A percentile compares a stretch with the other conserved stretches of the same genome.
These are phyloP conservation scores for Aurinia saxatilis DNA, from an alignment of 345 rosid species.

Conservation along the genomic window DNA sequence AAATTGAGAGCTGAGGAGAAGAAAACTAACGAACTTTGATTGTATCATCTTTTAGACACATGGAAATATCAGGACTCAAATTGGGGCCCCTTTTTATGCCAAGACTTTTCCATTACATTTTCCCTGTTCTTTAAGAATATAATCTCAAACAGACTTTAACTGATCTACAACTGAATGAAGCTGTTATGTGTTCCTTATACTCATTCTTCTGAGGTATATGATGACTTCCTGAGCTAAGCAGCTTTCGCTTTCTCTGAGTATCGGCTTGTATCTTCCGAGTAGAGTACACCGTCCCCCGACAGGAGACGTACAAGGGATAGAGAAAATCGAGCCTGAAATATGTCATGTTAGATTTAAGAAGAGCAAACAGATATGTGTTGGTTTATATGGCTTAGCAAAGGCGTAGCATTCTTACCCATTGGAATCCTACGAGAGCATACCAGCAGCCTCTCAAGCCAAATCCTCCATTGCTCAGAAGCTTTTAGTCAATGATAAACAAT, in stretches of 20 bases:
- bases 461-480: constrained; percentile 53
- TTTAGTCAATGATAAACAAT: constrained; percentile 11
- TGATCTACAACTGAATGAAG: constrained; percentile 19
- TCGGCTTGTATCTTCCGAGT: constrained; percentile 39
- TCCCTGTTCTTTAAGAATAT: not conserved
- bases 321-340: constrained; percentile 56
- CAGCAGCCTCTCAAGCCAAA: constrained; percentile 68
- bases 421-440: constrained; percentile 63
- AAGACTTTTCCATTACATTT: not conserved
- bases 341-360: constrained; percentile 1
- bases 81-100: not conserved
- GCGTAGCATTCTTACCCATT: constrained; percentile 49
- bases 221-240: constrained; percentile 23
- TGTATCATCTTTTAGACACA: not conserved
- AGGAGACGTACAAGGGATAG: constrained; percentile 51
- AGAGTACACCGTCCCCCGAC: constrained; percentile 46
- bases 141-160: not conserved
- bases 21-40: constrained; percentile 22
- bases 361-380: not conserved
- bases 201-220: not conserved
- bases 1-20: constrained; percentile 66
- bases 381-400: not conserved
- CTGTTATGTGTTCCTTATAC: not conserved
- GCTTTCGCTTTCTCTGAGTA: constrained; percentile 38
- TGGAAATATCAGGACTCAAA: not conserved